Evolutionary conservation across 2,329 filamentous ascomycete genomes (phyloP).

Genomic region (Cordyceps pruinosa): DNA sequence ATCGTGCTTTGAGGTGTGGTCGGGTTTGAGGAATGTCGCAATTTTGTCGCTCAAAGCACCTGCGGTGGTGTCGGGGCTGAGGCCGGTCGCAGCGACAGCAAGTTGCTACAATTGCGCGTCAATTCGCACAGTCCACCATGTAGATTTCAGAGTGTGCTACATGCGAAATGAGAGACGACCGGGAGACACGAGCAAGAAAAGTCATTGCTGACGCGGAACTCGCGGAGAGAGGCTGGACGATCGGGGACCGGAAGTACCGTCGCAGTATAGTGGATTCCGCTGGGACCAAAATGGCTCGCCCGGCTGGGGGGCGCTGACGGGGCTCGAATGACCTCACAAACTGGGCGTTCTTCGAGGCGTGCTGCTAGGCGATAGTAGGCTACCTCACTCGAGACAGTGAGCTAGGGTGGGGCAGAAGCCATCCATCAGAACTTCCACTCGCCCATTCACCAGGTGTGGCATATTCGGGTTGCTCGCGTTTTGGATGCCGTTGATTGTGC

Average conservation of each 20-base stretch:
- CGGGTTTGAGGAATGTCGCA: conserved; percentile 9
- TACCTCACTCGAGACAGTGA: neutral
- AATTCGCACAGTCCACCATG: neutral
- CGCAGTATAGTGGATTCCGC: neutral
- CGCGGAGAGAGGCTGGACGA: conserved; percentile 9
- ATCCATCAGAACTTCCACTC: neutral
- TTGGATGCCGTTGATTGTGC: neutral
- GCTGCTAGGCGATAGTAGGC: neutral
- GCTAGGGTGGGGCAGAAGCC: neutral
- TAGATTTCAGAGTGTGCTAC: neutral
- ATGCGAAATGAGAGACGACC: neutral
- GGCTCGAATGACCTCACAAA: neutral
- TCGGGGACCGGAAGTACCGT: conserved; percentile 9
- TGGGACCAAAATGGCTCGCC: conserved; percentile 6
- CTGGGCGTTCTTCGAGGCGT: conserved; percentile 1
- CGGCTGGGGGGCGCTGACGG: neutral
- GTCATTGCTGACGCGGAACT: conserved; percentile 12
- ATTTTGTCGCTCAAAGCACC: neutral
- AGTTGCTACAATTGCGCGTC: neutral
- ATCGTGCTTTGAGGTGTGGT: neutral
- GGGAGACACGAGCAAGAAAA: neutral
- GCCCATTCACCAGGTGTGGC: neutral
- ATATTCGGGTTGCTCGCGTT: neutral
- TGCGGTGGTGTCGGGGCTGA: neutral
- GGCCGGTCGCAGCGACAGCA: neutral